Evolutionary conservation across 2,329 filamentous ascomycete genomes (phyloP), one percentile per base, ranked within the genome.

Genomic region (Microascus cirrosus): DNA sequence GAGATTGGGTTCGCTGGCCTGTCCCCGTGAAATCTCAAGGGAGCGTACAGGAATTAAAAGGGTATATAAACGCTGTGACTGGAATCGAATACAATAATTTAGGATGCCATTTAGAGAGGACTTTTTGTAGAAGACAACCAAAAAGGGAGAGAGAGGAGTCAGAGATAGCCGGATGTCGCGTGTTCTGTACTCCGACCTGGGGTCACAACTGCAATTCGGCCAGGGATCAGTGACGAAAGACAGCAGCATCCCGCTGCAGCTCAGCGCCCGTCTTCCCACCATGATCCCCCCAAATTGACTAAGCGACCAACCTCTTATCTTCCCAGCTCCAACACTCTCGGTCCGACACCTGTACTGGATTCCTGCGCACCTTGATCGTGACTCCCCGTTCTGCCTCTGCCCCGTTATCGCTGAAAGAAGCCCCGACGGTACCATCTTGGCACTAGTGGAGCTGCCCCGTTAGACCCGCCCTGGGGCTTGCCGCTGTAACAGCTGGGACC

Each of bases 231-330:
- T 54, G 13, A 54, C 39, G 39, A 45, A 45, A 45, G 39, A 3
- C 39, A 45, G 39, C 39, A n/a, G 39, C 39, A 18, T n/a, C 15
- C 39, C 39, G 39, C 39, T 18, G 13, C 18, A n/a, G 15, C n/a
- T 45, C 39, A 45, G 39, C 39, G 39, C 39, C 28, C 28, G 28
- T 45, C 13, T n/a, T 45, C 45, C 45, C 8, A 22, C 45, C 22
- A 22, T 50, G 45, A 50, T 22, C 54, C 50, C 55, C 39, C 24
- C 42, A 50, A 51, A 56, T 56, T 56, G 42, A 56, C 55, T 56
- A 56, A 56, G 55, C 55, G 39, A 54, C 45, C 39, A 56, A 51
- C 55, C 55, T 56, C 55, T 56, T 56, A 56, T 56, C 55, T 51
- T 56, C 55, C 22, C 42, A 56, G 20, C 55, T 48, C 55, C 42